These are phyloP conservation scores for Elsinoe fawcettii DNA, from an alignment of 2,329 filamentous ascomycete species.

Conservation along the genomic window DNA sequence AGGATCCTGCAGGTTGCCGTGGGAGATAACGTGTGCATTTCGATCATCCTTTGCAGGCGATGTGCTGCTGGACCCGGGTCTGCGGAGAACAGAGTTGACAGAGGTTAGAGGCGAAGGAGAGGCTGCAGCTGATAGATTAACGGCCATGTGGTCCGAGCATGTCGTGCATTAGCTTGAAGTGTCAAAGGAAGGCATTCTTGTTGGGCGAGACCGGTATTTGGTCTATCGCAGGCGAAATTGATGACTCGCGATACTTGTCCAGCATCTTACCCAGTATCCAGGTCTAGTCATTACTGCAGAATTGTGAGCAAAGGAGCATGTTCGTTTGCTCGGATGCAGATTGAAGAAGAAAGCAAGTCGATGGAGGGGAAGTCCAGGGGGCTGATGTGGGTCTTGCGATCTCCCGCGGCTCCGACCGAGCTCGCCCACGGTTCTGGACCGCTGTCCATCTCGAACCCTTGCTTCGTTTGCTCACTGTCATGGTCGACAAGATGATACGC, in stretches of 20 bases:
- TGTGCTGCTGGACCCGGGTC: background rate
- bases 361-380: background rate
- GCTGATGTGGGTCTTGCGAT: background rate
- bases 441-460: background rate
- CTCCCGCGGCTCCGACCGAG: background rate
- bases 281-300: no score
- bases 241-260: background rate
- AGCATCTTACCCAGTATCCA: background rate
- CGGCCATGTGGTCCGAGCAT: conserved; percentile 2
- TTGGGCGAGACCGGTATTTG: background rate
- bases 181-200: background rate
- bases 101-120: conserved; percentile 2
- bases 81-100: conserved; percentile 3
- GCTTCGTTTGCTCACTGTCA: background rate
- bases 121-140: conserved; percentile 5
- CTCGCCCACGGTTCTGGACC: conserved; percentile 5
- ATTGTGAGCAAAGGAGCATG: no score
- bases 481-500: background rate
- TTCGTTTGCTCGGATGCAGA: background rate
- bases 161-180: conserved; percentile 10
- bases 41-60: background rate
- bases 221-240: background rate
- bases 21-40: background rate
- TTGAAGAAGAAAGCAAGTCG: background rate
- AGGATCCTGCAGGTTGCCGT: background rate